Percentiles rank a stretch among this genome's conserved stretches.
These are phyloP conservation scores for Collybiopsis confluens DNA, from an alignment of 768 basidiomycete genomes.

Conservation along the genomic window DNA sequence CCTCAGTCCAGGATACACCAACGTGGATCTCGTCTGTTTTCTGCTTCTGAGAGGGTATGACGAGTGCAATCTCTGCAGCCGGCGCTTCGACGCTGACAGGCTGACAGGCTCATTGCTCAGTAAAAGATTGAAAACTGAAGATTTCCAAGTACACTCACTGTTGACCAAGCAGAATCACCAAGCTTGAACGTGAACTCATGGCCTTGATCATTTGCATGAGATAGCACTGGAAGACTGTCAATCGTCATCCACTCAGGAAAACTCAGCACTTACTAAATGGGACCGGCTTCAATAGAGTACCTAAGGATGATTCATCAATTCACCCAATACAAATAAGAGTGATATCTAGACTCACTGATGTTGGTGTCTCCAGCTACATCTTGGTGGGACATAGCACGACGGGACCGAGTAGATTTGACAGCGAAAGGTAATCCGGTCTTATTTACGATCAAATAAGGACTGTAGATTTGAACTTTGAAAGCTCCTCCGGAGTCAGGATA, in stretches of 20 bases:
- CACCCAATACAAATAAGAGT: neutral
- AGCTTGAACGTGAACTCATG: constrained; percentile 82
- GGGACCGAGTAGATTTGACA: constrained; percentile 59
- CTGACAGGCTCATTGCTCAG: constrained; percentile 27
- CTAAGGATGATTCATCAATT: constrained; percentile 21
- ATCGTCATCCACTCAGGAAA: neutral
- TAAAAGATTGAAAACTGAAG: neutral
- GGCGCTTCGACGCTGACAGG: constrained; percentile 89
- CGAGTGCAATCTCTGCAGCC: constrained; percentile 81
- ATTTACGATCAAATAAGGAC: constrained; percentile 87
- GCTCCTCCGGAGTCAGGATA: constrained; percentile 91
- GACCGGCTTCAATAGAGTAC: constrained; percentile 44
- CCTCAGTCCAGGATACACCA: constrained; percentile 90
- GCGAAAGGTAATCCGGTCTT: constrained; percentile 86
- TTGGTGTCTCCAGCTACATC: constrained; percentile 83
- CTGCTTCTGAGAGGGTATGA: constrained; percentile 59
- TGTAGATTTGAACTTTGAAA: constrained; percentile 93
- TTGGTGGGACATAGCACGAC: constrained; percentile 58
- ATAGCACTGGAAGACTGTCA: constrained; percentile 58
- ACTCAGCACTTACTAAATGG: constrained; percentile 74
- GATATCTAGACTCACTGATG: constrained; percentile 39
- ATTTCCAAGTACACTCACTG: constrained; percentile 39
- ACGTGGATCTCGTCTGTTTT: constrained; percentile 69
- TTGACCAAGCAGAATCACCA: constrained; percentile 86
- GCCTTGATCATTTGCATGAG: constrained; percentile 73